Conservation (phyloP, 345 rosid species). For the Eucalyptus pauciflora region DNA sequence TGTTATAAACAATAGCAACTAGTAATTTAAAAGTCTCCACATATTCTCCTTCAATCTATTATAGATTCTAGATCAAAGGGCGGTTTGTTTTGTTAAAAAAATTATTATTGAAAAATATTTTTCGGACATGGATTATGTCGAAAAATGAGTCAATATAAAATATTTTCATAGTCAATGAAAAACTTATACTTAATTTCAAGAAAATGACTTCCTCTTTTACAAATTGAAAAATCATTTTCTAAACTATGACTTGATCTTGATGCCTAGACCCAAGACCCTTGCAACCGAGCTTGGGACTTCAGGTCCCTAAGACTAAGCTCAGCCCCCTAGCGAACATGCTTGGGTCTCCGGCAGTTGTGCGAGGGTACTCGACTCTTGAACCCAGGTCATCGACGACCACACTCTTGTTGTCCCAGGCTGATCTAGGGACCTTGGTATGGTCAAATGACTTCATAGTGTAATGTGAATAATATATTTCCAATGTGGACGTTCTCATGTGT, state of each 20-base stretch:
- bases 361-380: not conserved
- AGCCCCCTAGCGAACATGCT: not conserved
- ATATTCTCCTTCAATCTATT: not conserved
- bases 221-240: not conserved
- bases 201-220: not conserved
- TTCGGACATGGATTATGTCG: accelerated
- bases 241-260: not conserved
- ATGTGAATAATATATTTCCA: not conserved
- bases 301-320: not conserved
- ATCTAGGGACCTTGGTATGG: not conserved
- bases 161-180: not conserved
- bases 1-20: not conserved
- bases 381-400: accelerated
- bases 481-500: not conserved
- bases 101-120: not conserved
- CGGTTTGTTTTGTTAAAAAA: not conserved
- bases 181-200: not conserved
- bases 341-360: not conserved
- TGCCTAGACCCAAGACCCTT: not conserved
- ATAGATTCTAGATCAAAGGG: not conserved
- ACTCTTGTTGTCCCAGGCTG: not conserved
- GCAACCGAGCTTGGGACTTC: accelerated
- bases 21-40: not conserved
- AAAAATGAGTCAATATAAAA: not conserved
- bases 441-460: not conserved